Conservation (phyloP, 2,329 filamentous ascomycete species). For the Epichloe gansuensis region DNA sequence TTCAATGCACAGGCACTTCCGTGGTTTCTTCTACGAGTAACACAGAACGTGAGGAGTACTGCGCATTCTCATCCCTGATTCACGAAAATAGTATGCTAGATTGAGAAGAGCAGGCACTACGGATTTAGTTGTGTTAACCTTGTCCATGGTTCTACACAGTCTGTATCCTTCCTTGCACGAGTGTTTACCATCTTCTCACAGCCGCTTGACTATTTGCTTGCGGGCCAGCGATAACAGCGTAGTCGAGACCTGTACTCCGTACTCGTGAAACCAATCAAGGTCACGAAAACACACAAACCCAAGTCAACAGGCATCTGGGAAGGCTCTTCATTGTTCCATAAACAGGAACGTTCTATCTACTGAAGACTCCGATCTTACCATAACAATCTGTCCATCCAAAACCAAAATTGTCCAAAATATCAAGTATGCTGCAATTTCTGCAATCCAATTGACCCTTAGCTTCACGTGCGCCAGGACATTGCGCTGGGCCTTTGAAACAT, state of each 20-base stretch:
- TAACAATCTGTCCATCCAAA: slow-evolving; percentile 19
- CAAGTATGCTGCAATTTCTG: slow-evolving; percentile 11
- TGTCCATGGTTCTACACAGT: no score
- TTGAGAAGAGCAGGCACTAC: no score
- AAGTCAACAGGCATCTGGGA: slow-evolving; percentile 7
- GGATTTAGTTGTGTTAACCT: no score
- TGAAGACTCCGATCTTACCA: slow-evolving; percentile 22
- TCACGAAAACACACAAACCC: not conserved
- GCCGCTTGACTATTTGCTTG: no score
- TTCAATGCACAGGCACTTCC: no score
- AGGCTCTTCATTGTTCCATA: slow-evolving; percentile 24
- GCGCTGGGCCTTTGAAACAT: not conserved
- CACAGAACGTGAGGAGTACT: no score
- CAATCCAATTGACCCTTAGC: slow-evolving; percentile 14
- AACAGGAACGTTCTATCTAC: slow-evolving; percentile 32
- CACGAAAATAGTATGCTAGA: no score
- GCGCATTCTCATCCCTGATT: no score
- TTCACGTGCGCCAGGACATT: slow-evolving; percentile 12
- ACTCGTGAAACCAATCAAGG: not conserved
- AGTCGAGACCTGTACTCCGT: not conserved
- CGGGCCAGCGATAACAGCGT: no score
- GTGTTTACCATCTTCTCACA: no score
- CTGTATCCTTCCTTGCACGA: no score
- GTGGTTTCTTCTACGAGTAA: no score
- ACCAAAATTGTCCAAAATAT: slow-evolving; percentile 1